Evolutionary conservation across 257 asterid genomes (phyloP).

Genomic region (Rhazya stricta): DNA sequence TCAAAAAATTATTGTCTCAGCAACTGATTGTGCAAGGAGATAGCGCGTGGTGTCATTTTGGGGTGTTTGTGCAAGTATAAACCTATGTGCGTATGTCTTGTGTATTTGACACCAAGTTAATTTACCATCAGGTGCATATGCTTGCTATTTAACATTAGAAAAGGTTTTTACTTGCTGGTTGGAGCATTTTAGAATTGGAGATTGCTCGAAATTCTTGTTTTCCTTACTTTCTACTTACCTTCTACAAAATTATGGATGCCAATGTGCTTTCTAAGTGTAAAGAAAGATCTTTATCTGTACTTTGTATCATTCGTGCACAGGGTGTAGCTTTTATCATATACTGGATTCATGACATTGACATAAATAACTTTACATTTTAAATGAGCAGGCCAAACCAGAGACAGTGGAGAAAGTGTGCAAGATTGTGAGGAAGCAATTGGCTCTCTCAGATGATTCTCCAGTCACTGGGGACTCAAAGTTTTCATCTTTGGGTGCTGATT

Average conservation of each 20-base stretch:
- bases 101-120: too few relatives aligned
- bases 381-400: conserved; percentile 78
- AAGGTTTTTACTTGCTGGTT: background rate
- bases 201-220: background rate
- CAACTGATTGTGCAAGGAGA: background rate
- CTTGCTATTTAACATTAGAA: background rate
- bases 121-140: background rate
- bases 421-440: conserved; percentile 87
- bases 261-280: background rate
- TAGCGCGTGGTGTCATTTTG: background rate
- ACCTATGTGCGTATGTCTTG: background rate
- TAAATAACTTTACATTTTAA: conserved; percentile 5
- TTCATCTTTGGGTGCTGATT: conserved; percentile 82
- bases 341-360: background rate
- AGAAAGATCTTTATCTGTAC: background rate
- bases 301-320: background rate
- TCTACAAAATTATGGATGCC: background rate
- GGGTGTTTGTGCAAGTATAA: background rate
- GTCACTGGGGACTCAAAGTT: conserved; percentile 76
- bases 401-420: conserved; percentile 71
- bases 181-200: background rate
- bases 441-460: conserved; percentile 52
- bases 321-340: background rate
- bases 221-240: background rate
- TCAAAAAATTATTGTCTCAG: background rate